phyloP scores from a whole-genome alignment of 2,329 filamentous ascomycete genomes.

The Acrocalymma vagum region DNA sequence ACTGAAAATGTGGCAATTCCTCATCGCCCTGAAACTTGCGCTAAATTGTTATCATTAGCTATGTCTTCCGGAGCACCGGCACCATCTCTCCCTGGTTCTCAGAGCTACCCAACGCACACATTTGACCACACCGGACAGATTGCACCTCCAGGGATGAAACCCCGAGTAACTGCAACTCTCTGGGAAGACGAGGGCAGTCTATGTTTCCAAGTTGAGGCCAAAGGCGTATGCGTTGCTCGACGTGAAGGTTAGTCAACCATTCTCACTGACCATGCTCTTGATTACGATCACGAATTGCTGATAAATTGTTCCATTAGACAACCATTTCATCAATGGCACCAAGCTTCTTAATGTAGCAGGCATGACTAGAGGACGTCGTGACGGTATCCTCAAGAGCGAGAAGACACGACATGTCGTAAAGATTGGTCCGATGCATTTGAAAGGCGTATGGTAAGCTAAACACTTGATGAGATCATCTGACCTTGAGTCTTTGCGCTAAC shows the following conservation, averaged over 20 bases:
- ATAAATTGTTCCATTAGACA: constrained; percentile 67
- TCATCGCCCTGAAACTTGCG: not conserved
- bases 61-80: constrained; percentile 44
- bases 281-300: too few relatives aligned
- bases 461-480: not conserved
- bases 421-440: constrained; percentile 98
- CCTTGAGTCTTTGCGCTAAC: constrained; percentile 15
- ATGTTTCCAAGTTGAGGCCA: constrained; percentile 97
- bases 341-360: constrained; percentile 96
- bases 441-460: constrained; percentile 65
- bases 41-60: constrained; percentile 28
- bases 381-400: constrained; percentile 97
- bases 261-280: too few relatives aligned
- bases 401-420: constrained; percentile 97
- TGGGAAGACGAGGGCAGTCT: constrained; percentile 99
- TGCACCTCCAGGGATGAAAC: constrained; percentile 93
- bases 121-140: constrained; percentile 93
- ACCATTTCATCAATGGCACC: constrained; percentile 99
- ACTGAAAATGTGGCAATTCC: not conserved
- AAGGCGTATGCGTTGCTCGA: constrained; percentile 93
- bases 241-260: constrained; percentile 74
- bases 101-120: constrained; percentile 54
- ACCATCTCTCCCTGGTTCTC: constrained; percentile 35
- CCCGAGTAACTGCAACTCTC: constrained; percentile 91
- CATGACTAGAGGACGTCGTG: constrained; percentile 94